These are phyloP conservation scores for Thraustochytrium sp. DNA, from an alignment of 352 stramenopile genomes.

Conservation along the genomic window DNA sequence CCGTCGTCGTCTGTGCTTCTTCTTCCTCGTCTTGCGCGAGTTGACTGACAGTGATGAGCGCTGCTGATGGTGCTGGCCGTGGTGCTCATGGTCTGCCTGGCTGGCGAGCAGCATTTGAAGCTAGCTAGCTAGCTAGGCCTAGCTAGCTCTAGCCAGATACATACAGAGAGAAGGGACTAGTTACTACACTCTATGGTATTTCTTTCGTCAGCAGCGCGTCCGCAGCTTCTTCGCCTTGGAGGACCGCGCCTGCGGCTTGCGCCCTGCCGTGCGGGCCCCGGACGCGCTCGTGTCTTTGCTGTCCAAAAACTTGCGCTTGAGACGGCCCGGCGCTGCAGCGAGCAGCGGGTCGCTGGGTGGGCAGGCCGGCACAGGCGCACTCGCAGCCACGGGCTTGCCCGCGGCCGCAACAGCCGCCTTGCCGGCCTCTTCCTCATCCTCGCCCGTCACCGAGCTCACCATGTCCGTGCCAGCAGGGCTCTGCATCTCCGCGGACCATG, in stretches of 20 bases:
- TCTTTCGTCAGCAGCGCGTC: constrained; percentile 1
- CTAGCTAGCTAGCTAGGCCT: too few relatives aligned
- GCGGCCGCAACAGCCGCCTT: not conserved
- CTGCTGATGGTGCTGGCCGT: too few relatives aligned
- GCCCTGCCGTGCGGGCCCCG: not conserved
- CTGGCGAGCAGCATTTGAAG: too few relatives aligned
- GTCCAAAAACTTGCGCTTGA: not conserved
- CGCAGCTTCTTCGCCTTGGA: constrained; percentile 12
- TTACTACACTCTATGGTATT: too few relatives aligned
- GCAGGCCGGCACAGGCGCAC: not conserved
- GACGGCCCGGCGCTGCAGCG: not conserved
- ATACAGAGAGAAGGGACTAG: too few relatives aligned
- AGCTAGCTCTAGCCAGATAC: too few relatives aligned
- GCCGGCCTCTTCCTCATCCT: not conserved
- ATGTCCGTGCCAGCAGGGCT: not conserved
- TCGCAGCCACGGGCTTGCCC: not conserved
- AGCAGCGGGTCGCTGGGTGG: not conserved
- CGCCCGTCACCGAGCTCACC: not conserved
- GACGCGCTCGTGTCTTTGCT: not conserved
- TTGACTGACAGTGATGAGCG: too few relatives aligned
- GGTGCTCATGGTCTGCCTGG: too few relatives aligned
- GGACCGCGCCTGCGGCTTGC: not conserved
- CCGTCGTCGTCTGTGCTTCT: too few relatives aligned
- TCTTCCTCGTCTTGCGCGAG: too few relatives aligned
- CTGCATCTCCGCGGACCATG: not conserved